A percentile compares a stretch with the other conserved stretches of the same genome.
Evolutionary conservation across 2,329 filamentous ascomycete species (phyloP).

Genomic region (Thelonectria blattea): DNA sequence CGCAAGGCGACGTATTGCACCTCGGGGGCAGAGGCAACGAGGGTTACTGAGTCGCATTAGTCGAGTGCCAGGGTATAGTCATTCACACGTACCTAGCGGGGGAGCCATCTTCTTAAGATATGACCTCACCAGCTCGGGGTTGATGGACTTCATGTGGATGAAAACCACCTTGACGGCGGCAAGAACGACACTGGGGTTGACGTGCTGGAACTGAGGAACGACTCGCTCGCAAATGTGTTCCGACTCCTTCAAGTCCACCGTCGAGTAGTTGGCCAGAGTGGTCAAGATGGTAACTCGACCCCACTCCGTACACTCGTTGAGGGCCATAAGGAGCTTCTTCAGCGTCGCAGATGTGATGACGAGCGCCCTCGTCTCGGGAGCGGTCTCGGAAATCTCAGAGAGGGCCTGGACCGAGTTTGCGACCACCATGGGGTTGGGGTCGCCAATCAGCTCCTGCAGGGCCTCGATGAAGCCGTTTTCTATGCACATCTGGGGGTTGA

Average conservation of each 20-base stretch:
- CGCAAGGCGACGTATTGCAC: conserved; percentile 96
- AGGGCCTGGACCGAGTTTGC: conserved; percentile 96
- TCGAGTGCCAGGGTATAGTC: too few species aligned
- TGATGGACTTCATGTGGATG: conserved; percentile 88
- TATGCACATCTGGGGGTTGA: conserved; percentile 90
- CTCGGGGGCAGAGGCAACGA: conserved; percentile 93
- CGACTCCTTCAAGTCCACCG: conserved; percentile 89
- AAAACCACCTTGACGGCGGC: conserved; percentile 99
- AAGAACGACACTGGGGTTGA: conserved; percentile 94
- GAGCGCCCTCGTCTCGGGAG: conserved; percentile 88
- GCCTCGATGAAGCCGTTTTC: conserved; percentile 96
- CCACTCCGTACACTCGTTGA: conserved; percentile 99
- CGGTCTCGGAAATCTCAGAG: conserved; percentile 87
- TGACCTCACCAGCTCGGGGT: conserved; percentile 76
- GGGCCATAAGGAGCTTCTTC: conserved; percentile 94
- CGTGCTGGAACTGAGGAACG: conserved; percentile 95
- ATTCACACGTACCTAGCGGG: conserved; percentile 71
- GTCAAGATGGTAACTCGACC: conserved; percentile 91
- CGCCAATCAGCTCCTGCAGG: conserved; percentile 93
- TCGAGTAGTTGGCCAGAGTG: conserved; percentile 86
- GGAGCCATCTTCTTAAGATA: conserved; percentile 99
- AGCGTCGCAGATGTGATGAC: conserved; percentile 81
- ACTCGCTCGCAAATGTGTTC: conserved; percentile 98
- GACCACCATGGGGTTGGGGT: conserved; percentile 98
- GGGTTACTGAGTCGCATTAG: conserved; percentile 68